Evolutionary conservation across 1,284 basidiomycete species (phyloP), one percentile per base, ranked within the genome.

Genomic region (Xanthoconium separans): DNA sequence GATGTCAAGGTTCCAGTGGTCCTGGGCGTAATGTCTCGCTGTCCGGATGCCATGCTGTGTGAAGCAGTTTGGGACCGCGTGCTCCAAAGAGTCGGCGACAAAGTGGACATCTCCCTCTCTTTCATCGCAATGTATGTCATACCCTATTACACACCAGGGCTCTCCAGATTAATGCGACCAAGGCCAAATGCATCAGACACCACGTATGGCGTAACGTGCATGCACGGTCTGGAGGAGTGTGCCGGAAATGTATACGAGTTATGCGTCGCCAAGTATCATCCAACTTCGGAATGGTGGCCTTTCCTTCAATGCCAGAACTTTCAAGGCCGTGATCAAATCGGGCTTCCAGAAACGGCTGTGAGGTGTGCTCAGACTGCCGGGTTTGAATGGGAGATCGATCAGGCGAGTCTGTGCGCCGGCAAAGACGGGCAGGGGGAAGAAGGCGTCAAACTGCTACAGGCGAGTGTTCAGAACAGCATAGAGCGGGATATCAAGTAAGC

Each of bases 211-310:
- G 82, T 90, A 20, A 80, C 75, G 24, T 95, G 93, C 73, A 80
- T 79, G 76, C 92, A 95, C 68, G 92, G 92, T 20, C 73, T 75
- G 16, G 71, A 79, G 44, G 93, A 95, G 72, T 94, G 91, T 63
- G 84, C 84, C n/a, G 93, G 91, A 48, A 92, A 95, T 73, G 81
- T 92, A 16, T 88, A 95, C 59, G 85, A 95, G 66, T 77, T 95
- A 24, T 95, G 93, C 66, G 84, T 84, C 13, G 74, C 76, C 55
- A 82, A 83, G 66, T 77, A 89, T 61, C 75, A 81, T 20, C 69
- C 72, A 22, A 65, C 70, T 30, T 58, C 70, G n/a, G 71, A 73
- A 29, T 87, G 90, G 87, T 90, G 91, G 88, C 72, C 80, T 58
- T 87, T 87, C 67, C 71, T 86, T 56, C 81, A 82, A 58, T 94